A percentile compares a stretch with the other conserved stretches of the same genome.
Evolutionary conservation across 768 basidiomycete genomes (phyloP).

Genomic region (Tricholoma furcatifolium): DNA sequence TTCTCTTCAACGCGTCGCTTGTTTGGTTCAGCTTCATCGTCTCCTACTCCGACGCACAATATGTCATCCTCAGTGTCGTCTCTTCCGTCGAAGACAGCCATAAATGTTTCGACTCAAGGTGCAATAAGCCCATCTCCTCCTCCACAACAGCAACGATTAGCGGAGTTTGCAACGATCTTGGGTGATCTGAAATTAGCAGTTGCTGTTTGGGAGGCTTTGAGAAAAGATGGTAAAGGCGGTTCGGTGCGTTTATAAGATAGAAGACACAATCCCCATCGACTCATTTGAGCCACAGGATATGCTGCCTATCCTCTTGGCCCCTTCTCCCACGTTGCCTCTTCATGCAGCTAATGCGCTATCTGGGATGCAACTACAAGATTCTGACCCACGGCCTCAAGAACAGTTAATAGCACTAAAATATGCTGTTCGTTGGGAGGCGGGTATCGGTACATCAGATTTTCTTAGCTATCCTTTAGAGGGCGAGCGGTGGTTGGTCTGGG

Average conservation of each 20-base stretch:
- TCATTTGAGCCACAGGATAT: constrained; percentile 59
- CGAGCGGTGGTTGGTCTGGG: constrained; percentile 85
- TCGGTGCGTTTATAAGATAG: constrained; percentile 51
- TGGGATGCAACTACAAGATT: constrained; percentile 38
- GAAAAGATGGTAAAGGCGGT: constrained; percentile 87
- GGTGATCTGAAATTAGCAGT: constrained; percentile 87
- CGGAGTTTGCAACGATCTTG: constrained; percentile 92
- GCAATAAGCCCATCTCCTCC: constrained; percentile 18
- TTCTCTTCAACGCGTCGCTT: constrained; percentile 84
- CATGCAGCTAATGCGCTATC: constrained; percentile 65
- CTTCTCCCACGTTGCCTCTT: constrained; percentile 57
- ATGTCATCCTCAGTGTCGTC: constrained; percentile 41
- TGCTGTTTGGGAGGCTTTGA: constrained; percentile 79
- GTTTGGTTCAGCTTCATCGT: constrained; percentile 64
- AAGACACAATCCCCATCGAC: neutral
- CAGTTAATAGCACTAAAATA: constrained; percentile 68
- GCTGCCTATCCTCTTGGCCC: constrained; percentile 67
- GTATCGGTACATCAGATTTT: constrained; percentile 60
- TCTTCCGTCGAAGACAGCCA: constrained; percentile 36
- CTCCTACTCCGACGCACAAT: constrained; percentile 41
- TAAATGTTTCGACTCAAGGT: constrained; percentile 29
- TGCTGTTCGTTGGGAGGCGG: constrained; percentile 77
- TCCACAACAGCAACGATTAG: constrained; percentile 80
- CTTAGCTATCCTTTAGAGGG: constrained; percentile 59
- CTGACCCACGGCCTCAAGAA: constrained; percentile 56